These are phyloP conservation scores for Digitaria exilis DNA, from an alignment of 202 grass and related monocot species.

Conservation along the genomic window DNA sequence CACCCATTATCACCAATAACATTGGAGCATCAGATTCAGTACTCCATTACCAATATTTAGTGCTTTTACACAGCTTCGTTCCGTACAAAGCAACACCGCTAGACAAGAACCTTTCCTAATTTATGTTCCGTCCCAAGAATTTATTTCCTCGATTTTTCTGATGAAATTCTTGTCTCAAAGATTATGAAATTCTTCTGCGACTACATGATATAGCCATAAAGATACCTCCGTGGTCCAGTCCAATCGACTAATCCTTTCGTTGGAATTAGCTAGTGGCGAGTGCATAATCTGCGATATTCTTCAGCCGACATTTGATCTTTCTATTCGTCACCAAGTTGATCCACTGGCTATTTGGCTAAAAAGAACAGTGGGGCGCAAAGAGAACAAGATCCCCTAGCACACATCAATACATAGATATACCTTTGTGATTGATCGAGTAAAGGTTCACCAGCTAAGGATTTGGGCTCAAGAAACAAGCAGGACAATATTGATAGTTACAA, in stretches of 20 bases:
- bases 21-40: not conserved
- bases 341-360: conserved; percentile 14
- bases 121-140: not conserved
- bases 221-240: conserved; percentile 9
- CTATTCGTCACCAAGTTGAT: conserved; percentile 35
- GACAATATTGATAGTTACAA: not conserved
- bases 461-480: not conserved
- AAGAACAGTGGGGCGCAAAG: conserved; percentile 10
- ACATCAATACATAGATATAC: conserved; percentile 25
- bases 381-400: conserved; percentile 22
- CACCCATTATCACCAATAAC: not conserved
- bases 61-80: not conserved
- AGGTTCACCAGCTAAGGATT: not conserved
- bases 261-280: not conserved
- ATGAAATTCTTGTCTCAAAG: not conserved
- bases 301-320: conserved; percentile 29
- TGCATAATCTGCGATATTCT: conserved; percentile 2
- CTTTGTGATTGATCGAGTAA: conserved; percentile 25
- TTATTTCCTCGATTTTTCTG: not conserved
- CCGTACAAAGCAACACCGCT: not conserved
- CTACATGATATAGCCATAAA: conserved; percentile 3
- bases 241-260: conserved; percentile 31
- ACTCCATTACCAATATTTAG: not conserved
- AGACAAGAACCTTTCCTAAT: not conserved
- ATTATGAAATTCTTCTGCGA: not conserved